Percentiles rank a stretch among this genome's conserved stretches.
Evolutionary conservation across 148 eudicot genomes (phyloP).

Genomic region (Camellia lanceoleosa): DNA sequence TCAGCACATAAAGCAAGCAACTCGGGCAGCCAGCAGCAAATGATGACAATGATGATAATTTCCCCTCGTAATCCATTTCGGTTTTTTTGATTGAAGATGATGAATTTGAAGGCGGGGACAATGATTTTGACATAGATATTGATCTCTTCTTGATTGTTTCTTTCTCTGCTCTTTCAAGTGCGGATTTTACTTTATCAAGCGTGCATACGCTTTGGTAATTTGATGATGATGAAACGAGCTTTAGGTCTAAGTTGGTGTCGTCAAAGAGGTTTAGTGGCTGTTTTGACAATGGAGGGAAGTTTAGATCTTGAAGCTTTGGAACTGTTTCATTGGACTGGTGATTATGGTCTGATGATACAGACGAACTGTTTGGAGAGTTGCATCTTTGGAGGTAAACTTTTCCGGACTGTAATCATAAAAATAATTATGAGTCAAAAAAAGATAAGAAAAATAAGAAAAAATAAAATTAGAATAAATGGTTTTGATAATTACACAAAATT

Average conservation of each 20-base stretch:
- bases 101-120: conserved; percentile 43
- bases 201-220: conserved; percentile 80
- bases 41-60: conserved; percentile 12
- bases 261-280: conserved; percentile 49
- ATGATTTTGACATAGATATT: conserved; percentile 34
- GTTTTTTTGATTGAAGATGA: conserved; percentile 48
- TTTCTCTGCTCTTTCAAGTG: conserved; percentile 74
- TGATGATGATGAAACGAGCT: conserved; percentile 39
- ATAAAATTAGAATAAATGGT: conserved; percentile 9
- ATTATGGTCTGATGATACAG: conserved; percentile 34
- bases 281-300: conserved; percentile 41
- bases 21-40: conserved; percentile 79
- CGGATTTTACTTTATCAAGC: conserved; percentile 81
- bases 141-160: conserved; percentile 42
- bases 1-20: conserved; percentile 79
- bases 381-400: conserved; percentile 78
- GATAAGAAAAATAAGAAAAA: neutral
- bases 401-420: conserved; percentile 60
- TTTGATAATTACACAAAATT: neutral
- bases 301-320: conserved; percentile 52
- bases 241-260: conserved; percentile 57
- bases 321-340: conserved; percentile 22
- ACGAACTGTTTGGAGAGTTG: conserved; percentile 38
- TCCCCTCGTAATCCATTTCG: conserved; percentile 33
- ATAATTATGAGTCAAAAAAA: no score